Evolutionary conservation across 768 basidiomycete species (phyloP), one percentile per base, ranked within the genome.

Genomic region (Leucosporidium yakuticum): DNA sequence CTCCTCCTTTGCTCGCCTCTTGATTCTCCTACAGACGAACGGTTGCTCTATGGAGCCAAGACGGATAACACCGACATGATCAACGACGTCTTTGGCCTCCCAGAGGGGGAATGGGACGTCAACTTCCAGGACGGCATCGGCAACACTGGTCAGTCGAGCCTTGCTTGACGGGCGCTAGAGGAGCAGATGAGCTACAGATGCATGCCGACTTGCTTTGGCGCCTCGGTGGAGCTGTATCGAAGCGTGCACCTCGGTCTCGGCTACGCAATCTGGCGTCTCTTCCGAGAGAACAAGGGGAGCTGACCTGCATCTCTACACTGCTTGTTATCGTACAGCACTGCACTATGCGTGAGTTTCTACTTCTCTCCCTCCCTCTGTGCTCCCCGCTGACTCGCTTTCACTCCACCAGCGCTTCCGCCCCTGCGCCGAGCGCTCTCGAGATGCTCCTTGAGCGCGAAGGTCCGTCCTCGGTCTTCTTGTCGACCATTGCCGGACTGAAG

Each of bases 111-210:
- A 32, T 87, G 85, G 71, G 84, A 91, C 76, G 86, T 91, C 69
- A 93, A 93, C 78, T 85, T 81, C 74, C 81, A 82, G 74, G 90
- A 91, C 76, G 88, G 88, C 23, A 76, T 90, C 74, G 90, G 90
- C 62, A 89, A 91, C 78, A 91, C 90, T 67, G 87, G 89, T 89
- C 14, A 44, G 39, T 44, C 14, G 8, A 44, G 39, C 39, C 2
- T 15, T 8, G 11, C 11, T 44, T 8, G 11, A 44, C 39, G 39
- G 11, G 39, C 14, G 14, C 8, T 8, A 15, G 39, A 44, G 14
- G 8, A 15, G 39, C 14, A 44, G 39, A 44, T 44, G 39, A 44
- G 8, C 39, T 44, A 15, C 39, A 44, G 39, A 8, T 44, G 39
- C 17, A 44, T 15, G 3, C 39, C 2, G 39, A 15, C 39, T 15